Evolutionary conservation across 1,139 yeast species (phyloP).

Genomic region (Schwanniomyces etchellsii): DNA sequence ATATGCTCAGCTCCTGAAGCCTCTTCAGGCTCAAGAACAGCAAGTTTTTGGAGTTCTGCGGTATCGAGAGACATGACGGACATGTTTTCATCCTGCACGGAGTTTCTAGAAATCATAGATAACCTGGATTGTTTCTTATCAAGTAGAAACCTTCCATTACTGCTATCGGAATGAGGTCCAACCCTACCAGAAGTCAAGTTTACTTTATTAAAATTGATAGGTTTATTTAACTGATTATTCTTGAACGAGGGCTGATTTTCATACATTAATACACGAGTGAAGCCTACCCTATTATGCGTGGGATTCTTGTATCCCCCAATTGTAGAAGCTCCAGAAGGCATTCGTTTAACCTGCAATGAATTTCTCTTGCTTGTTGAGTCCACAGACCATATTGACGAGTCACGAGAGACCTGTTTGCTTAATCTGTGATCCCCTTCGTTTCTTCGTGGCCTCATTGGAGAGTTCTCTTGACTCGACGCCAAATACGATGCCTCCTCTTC

Average conservation of each 20-base stretch:
- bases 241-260: constrained; percentile 16
- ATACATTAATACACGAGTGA: constrained; percentile 36
- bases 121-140: constrained; percentile 30
- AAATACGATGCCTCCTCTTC: background rate
- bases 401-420: constrained; percentile 26
- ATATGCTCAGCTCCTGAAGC: constrained; percentile 7
- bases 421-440: constrained; percentile 10
- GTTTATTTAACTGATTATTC: background rate
- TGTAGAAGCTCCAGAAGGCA: constrained; percentile 24
- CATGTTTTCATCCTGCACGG: constrained; percentile 22
- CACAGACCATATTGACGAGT: constrained; percentile 35
- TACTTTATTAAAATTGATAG: background rate
- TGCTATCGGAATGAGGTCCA: constrained; percentile 3
- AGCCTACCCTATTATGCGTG: constrained; percentile 28
- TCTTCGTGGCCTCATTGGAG: background rate
- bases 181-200: background rate
- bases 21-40: constrained; percentile 11
- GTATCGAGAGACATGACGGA: constrained; percentile 36
- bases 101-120: constrained; percentile 29
- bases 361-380: constrained; percentile 24
- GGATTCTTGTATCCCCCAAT: constrained; percentile 4
- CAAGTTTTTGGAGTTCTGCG: constrained; percentile 17
- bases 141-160: constrained; percentile 1
- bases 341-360: constrained; percentile 25
- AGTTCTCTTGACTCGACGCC: background rate